Conservation (phyloP, 2,329 filamentous ascomycete species). For the Cordyceps farinosa region DNA sequence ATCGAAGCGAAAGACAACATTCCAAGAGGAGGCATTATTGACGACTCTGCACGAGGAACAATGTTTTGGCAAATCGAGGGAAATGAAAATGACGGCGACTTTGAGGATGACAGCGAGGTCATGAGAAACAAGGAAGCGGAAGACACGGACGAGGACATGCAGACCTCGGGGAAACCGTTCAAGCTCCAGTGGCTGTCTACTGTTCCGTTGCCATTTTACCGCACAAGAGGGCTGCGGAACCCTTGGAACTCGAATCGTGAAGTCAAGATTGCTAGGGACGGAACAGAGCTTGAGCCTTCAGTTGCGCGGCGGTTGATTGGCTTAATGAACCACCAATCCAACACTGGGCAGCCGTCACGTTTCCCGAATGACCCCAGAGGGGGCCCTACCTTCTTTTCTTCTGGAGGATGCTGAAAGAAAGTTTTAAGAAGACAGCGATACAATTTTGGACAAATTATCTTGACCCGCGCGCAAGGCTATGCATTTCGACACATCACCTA, state of each 20-base stretch:
- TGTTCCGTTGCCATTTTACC: constrained; percentile 78
- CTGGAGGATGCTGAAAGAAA: not conserved
- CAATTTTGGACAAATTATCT: too few species aligned
- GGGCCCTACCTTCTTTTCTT: not conserved
- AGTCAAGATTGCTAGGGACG: constrained; percentile 92
- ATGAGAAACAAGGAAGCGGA: constrained; percentile 37
- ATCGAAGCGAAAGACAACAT: constrained; percentile 75
- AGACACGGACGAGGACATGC: constrained; percentile 45
- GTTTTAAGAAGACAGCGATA: too few species aligned
- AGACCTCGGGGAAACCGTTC: constrained; percentile 89
- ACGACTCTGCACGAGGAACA: constrained; percentile 88
- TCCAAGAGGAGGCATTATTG: constrained; percentile 82
- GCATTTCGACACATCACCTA: not conserved
- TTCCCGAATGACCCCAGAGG: not conserved
- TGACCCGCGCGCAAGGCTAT: not conserved
- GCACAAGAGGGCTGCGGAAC: constrained; percentile 81
- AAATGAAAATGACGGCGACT: constrained; percentile 47
- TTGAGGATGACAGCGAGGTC: constrained; percentile 43
- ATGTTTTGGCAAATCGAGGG: constrained; percentile 91
- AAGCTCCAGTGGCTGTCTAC: constrained; percentile 87
- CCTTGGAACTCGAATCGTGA: constrained; percentile 94
- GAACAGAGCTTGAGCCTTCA: constrained; percentile 83
- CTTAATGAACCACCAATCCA: constrained; percentile 61
- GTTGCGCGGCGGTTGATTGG: constrained; percentile 73
- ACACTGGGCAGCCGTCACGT: not conserved